Conservation (phyloP, 306 rosid species). For the Quercus variabilis region DNA sequence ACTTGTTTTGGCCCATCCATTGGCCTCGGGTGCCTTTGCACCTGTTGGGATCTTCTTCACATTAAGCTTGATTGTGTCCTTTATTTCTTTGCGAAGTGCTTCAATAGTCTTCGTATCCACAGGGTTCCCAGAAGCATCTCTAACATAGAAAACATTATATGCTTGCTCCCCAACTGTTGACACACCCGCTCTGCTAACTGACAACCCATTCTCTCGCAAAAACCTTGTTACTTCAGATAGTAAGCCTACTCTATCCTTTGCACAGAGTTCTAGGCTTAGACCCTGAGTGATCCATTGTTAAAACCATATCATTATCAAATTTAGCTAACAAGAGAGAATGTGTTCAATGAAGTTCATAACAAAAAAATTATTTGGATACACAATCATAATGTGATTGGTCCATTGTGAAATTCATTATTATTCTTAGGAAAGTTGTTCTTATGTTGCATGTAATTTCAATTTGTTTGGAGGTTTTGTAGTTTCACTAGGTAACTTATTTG, state of each 20-base stretch:
- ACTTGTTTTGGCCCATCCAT: constrained; percentile 73
- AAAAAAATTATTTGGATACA: neutral
- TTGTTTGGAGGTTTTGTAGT: no score
- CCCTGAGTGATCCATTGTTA: constrained; percentile 43
- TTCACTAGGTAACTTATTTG: no score
- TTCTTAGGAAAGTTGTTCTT: neutral
- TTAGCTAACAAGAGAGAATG: neutral
- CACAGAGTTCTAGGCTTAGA: constrained; percentile 72
- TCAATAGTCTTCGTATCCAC: constrained; percentile 59
- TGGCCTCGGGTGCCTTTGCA: constrained; percentile 52
- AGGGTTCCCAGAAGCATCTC: constrained; percentile 72
- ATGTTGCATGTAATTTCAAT: neutral
- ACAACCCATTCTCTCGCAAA: constrained; percentile 73
- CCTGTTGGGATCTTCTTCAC: constrained; percentile 64
- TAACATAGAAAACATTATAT: constrained; percentile 71
- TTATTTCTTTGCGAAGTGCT: constrained; percentile 66
- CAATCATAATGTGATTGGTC: neutral
- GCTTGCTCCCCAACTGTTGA: constrained; percentile 77
- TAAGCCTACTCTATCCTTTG: constrained; percentile 74
- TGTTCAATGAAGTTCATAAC: neutral
- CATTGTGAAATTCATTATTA: neutral
- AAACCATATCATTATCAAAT: neutral
- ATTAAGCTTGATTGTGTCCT: constrained; percentile 59
- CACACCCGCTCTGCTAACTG: constrained; percentile 73
- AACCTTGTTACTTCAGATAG: constrained; percentile 79